These are phyloP conservation scores for Fusarium begoniae DNA, from an alignment of 2,329 filamentous ascomycete genomes.

Conservation along the genomic window DNA sequence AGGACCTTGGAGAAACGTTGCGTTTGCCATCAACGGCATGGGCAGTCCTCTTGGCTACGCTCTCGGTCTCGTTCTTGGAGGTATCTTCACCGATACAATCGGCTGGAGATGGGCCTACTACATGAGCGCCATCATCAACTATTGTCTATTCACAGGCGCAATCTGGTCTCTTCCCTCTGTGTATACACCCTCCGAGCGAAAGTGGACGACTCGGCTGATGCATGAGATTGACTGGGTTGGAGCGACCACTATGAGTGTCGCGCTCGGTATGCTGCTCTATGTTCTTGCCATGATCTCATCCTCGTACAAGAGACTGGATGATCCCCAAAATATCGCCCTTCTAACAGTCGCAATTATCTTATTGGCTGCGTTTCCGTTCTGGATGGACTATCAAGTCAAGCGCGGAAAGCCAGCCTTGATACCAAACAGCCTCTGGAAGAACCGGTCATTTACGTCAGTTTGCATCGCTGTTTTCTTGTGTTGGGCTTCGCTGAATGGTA, in stretches of 20 bases:
- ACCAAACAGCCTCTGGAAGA: constrained; percentile 68
- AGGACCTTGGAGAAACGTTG: constrained; percentile 51
- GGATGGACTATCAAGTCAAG: constrained; percentile 62
- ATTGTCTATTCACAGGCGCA: constrained; percentile 48
- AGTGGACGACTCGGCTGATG: constrained; percentile 41
- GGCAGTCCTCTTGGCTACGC: constrained; percentile 59
- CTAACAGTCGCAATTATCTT: constrained; percentile 54
- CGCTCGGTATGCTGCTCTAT: constrained; percentile 61
- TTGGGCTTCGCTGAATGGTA: constrained; percentile 56
- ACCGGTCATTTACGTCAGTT: constrained; percentile 62
- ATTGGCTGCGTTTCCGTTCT: constrained; percentile 61
- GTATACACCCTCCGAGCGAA: constrained; percentile 32
- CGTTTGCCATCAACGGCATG: constrained; percentile 56
- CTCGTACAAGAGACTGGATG: constrained; percentile 50
- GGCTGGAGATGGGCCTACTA: constrained; percentile 60
- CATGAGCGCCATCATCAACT: constrained; percentile 49
- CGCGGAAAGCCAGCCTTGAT: constrained; percentile 63
- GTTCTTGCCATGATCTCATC: constrained; percentile 58
- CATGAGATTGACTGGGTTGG: constrained; percentile 64
- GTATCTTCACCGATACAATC: constrained; percentile 57
- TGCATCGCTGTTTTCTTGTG: constrained; percentile 61
- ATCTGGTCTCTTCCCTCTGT: constrained; percentile 50
- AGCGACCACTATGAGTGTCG: constrained; percentile 54
- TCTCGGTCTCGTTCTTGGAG: constrained; percentile 59
- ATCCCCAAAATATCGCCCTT: constrained; percentile 54